Percentiles rank a stretch among this genome's conserved stretches.
These are phyloP conservation scores for Kwoniella sp. DNA, from an alignment of 768 basidiomycete genomes.

Conservation along the genomic window DNA sequence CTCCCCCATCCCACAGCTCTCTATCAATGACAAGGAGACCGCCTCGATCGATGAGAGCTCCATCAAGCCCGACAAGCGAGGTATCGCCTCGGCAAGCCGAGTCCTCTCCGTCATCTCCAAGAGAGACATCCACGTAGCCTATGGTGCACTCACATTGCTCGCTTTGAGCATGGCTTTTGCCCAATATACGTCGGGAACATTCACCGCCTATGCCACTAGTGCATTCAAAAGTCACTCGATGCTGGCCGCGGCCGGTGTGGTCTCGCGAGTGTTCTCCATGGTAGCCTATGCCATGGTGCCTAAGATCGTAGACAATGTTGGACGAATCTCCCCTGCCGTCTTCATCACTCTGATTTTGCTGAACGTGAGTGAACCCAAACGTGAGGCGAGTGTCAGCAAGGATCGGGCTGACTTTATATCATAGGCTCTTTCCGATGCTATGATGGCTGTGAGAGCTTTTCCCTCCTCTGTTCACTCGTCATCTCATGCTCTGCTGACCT, in stretches of 20 bases:
- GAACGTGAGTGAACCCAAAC: conserved; percentile 8
- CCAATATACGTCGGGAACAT: conserved; percentile 8
- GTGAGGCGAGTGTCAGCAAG: no score
- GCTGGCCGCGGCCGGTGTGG: conserved; percentile 16
- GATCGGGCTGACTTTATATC: background rate
- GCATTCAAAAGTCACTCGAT: conserved; percentile 17
- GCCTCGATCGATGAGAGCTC: conserved; percentile 1
- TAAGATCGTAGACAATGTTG: conserved; percentile 10
- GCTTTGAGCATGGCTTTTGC: conserved; percentile 11
- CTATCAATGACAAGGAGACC: background rate
- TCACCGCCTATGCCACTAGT: conserved; percentile 18
- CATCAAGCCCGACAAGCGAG: conserved; percentile 14
- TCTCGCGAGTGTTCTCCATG: conserved; percentile 16
- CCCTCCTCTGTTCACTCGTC: background rate
- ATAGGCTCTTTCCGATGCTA: conserved; percentile 6
- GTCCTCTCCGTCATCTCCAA: conserved; percentile 9
- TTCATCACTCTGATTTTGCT: conserved; percentile 5
- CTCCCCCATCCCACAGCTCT: background rate
- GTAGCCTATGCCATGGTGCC: conserved; percentile 14
- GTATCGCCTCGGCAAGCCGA: conserved; percentile 10
- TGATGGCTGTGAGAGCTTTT: conserved; percentile 14
- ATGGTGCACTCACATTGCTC: conserved; percentile 1
- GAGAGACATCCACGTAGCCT: conserved; percentile 15
- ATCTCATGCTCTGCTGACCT: no score
- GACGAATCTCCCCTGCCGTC: conserved; percentile 10